phyloP scores from a whole-genome alignment of 345 rosid species.

The Arabidopsis suecica region DNA sequence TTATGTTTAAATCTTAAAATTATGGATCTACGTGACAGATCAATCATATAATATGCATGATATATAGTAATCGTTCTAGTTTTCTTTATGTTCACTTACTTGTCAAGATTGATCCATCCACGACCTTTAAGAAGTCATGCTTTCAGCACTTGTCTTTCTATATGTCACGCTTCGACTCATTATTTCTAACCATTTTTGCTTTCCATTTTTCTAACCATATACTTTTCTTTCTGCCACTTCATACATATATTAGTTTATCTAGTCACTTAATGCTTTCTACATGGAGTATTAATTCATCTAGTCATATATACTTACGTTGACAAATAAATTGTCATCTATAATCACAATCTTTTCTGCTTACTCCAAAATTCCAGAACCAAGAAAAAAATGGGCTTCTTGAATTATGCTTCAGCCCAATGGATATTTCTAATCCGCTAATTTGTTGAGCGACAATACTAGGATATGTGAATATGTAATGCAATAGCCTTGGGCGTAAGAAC shows the following conservation, averaged over 20 bases:
- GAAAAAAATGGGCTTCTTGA: conserved; percentile 6
- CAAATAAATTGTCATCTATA: background rate
- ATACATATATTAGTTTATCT: background rate
- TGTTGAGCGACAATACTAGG: background rate
- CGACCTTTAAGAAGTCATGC: conserved; percentile 18
- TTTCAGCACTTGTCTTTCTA: background rate
- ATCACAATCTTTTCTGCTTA: background rate
- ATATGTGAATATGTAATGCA: background rate
- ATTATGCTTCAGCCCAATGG: conserved; percentile 1
- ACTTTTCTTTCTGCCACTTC: background rate
- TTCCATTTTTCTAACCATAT: background rate
- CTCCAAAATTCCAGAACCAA: background rate
- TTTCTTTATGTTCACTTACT: background rate
- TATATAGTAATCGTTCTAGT: background rate
- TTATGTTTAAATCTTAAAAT: background rate
- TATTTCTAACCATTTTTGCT: background rate
- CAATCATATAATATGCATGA: conserved; percentile 1
- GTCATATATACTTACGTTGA: background rate
- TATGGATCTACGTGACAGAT: background rate
- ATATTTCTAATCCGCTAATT: background rate
- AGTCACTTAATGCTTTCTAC: background rate
- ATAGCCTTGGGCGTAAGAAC: background rate
- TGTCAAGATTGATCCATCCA: conserved; percentile 10
- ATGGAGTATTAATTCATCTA: background rate
- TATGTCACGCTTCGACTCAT: background rate